Evolutionary conservation across 805 yeast genomes (phyloP).

Genomic region (Clavispora fructus): DNA sequence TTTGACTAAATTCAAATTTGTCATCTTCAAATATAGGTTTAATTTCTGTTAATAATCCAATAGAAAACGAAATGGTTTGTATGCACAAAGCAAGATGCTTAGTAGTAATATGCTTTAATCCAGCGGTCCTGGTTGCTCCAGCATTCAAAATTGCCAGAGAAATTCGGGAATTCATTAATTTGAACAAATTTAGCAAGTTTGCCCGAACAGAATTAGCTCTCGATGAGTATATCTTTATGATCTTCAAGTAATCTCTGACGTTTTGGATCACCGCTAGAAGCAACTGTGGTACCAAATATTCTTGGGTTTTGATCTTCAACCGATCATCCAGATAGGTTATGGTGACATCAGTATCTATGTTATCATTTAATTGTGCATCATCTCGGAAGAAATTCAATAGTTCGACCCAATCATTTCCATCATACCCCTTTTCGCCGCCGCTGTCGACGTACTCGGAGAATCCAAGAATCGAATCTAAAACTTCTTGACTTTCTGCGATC

Average conservation of each 20-base stretch:
- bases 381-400: conserved; percentile 21
- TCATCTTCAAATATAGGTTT: conserved; percentile 9
- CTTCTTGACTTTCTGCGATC: conserved; percentile 23
- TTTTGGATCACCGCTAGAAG: conserved; percentile 17
- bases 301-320: conserved; percentile 14
- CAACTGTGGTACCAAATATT: conserved; percentile 28
- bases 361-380: background rate
- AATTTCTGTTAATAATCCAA: conserved; percentile 34
- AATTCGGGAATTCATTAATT: conserved; percentile 47
- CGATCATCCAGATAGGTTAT: background rate
- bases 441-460: conserved; percentile 21
- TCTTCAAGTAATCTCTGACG: conserved; percentile 49
- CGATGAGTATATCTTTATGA: conserved; percentile 54
- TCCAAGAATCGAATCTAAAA: conserved; percentile 20
- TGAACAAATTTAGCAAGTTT: conserved; percentile 40
- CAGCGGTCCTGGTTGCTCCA: conserved; percentile 71
- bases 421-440: conserved; percentile 16
- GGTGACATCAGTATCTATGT: background rate
- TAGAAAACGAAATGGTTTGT: conserved; percentile 50
- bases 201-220: conserved; percentile 35
- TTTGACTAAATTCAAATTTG: background rate
- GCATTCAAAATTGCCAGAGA: conserved; percentile 64
- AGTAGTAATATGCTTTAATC: conserved; percentile 67
- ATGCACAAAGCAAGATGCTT: conserved; percentile 65
- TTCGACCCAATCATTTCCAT: conserved; percentile 25